Base-by-base conservation (phyloP, 75 land plant species). In the Ceratopteris richardii region DNA sequence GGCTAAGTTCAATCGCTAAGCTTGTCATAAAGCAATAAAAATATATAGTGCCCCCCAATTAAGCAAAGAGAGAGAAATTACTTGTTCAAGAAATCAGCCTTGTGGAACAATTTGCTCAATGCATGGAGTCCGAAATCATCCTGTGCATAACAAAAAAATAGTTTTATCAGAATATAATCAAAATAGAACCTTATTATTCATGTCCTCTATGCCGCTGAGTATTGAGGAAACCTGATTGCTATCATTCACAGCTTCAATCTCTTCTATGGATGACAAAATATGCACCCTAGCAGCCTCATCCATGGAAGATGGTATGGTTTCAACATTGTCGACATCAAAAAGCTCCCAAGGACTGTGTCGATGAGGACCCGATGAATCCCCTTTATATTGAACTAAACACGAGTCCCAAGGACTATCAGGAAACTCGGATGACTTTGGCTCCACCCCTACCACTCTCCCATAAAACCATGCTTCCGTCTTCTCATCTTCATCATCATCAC, bases 341-440 rank as follows among this genome's bases (percentile, higher is more conserved):
- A 88, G 87, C 62, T 93, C 98, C 98, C 98, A 93, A 13, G 98
- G 98, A 61, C 87, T 82, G 54, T 93, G 98, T 0, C 27, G 36
- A 46, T 76, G 75, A 18, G 66, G 67, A 20, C 72, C 82, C 16
- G 72, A 51, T 4, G 47, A 17, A 37, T 79, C 81, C 39, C 48
- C 48, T 44, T 65, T 85, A 72, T 92, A 92, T 43, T 57, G 77
- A 21, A 88, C 72, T 16, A 50, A 25, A 44, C 70, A 85, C 43
- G 61, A 82, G 23, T 88, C 95, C 98, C 98, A 93, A 6, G 95
- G 98, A 69, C 98, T 93, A 37, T 89, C 90, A 0, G 83, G 87
- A 51, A 83, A 85, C 30, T 83, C 82, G 6, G 42, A 5, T 37
- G 75, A 88, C 65, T 80, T 89, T 31, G 87, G 68, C 68, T 74